Evolutionary conservation across 2,329 filamentous ascomycete genomes (phyloP), one percentile per base, ranked within the genome.

Genomic region (Sporothrix brunneoviolacea): DNA sequence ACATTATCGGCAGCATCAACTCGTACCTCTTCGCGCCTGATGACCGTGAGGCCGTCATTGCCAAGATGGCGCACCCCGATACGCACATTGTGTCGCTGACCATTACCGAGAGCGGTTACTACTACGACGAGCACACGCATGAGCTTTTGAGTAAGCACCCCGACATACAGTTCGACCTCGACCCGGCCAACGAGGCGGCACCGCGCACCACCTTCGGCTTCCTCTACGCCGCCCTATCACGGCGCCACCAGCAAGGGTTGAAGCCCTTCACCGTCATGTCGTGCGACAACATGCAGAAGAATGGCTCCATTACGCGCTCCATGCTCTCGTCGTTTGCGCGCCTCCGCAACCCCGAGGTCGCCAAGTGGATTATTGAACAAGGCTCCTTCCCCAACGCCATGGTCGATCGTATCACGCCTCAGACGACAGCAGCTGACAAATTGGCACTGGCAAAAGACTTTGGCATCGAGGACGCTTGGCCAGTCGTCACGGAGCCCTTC

Each of bases 211-310:
- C 70, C 16, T 77, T 74, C 55, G 74, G 74, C 46, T 77, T 73
- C 64, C 70, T 77, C 49, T 77, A 73, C 57, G 72, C 71, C 21
- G 74, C 74, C 10, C 64, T 77, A 50, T 71, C 65, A 15, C 64
- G 68, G 46, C 75, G 74, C 44, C 65, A 70, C 58, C 58, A 63
- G 49, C 62, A 67, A 40, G 73, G 74, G 3, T 68, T 74, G 42
- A 71, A 69, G 60, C 74, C 74, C 39, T 77, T 77, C 62, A 77
- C 74, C 55, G 73, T 77, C 27, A 58, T 77, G 59, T 77, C 75
- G 4, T 77, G 74, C 60, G 74, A 77, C 61, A 77, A 77, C 65
- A 77, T 77, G 74, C 74, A 76, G 65, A 74, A 75, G 67, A 77
- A 77, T 61, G 74, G 74, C 48, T 64, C 70, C 60, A 77, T 77